phyloP scores from a whole-genome alignment of 352 stramenopile genomes.

The Hyaloperonospora arabidopsidis region DNA sequence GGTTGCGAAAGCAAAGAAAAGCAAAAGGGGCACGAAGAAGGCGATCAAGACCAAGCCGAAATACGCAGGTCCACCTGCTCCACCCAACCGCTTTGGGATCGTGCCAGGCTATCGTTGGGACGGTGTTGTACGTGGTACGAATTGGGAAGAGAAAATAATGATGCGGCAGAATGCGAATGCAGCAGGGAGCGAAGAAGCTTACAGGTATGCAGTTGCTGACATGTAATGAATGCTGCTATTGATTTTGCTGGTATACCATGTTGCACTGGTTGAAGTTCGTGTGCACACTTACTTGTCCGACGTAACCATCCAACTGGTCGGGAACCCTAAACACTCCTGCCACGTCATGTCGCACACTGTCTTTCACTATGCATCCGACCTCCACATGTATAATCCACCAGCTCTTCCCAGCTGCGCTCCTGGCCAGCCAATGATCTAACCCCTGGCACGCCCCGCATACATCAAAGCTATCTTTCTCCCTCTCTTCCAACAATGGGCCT shows the following conservation, averaged over 20 bases:
- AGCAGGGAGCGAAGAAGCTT: conserved; percentile 62
- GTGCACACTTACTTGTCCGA: too few species aligned
- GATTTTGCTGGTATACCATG: not conserved
- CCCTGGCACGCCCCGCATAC: conserved; percentile 9
- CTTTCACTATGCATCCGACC: conserved; percentile 17
- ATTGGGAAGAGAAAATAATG: conserved; percentile 93
- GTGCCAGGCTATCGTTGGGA: conserved; percentile 97
- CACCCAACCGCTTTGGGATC: conserved; percentile 86
- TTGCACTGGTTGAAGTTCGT: not conserved
- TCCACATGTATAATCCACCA: conserved; percentile 2
- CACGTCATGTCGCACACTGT: conserved; percentile 13
- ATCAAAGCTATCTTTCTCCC: conserved; percentile 4
- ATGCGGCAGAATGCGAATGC: conserved; percentile 59
- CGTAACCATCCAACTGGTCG: not conserved
- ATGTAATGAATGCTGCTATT: conserved; percentile 39
- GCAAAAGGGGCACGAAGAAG: conserved; percentile 40
- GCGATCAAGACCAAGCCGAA: conserved; percentile 38
- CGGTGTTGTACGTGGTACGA: conserved; percentile 93
- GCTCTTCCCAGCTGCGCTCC: conserved; percentile 11
- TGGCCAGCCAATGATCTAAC: conserved; percentile 26
- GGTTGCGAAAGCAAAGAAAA: conserved; percentile 28
- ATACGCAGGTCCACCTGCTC: conserved; percentile 64
- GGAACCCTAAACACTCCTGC: not conserved
- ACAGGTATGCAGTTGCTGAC: conserved; percentile 73
- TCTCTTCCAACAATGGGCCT: conserved; percentile 39